Evolutionary conservation across 306 rosid genomes (phyloP).

Genomic region (Fragaria nilgerrensis): DNA sequence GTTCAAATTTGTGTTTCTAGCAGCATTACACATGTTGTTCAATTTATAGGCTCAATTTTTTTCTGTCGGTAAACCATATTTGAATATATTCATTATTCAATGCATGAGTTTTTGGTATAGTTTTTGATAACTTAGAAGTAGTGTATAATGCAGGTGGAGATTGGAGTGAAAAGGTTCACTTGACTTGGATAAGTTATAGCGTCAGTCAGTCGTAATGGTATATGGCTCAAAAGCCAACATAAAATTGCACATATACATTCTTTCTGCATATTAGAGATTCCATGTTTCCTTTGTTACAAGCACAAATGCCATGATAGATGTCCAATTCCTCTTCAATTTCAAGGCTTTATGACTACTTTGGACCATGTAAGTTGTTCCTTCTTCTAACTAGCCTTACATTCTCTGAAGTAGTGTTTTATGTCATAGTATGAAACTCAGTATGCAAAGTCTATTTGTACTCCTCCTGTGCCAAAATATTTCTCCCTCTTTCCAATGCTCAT

Average conservation of each 20-base stretch:
- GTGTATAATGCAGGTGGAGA: neutral
- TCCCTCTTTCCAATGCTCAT: neutral
- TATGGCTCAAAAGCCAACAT: neutral
- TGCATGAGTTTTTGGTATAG: neutral
- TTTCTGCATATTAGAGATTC: neutral
- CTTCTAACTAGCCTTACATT: neutral
- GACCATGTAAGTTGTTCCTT: neutral
- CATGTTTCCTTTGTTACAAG: neutral
- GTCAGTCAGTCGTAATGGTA: neutral
- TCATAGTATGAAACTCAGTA: neutral
- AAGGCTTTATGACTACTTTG: neutral
- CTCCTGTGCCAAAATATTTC: neutral
- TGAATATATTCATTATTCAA: no score
- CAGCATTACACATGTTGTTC: neutral
- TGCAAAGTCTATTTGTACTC: neutral
- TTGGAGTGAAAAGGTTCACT: neutral
- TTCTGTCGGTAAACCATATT: neutral
- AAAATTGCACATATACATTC: neutral
- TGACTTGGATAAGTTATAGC: neutral
- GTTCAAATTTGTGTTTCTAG: neutral
- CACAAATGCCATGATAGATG: neutral
- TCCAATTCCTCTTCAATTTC: neutral
- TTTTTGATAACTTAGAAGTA: neutral
- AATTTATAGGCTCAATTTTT: neutral
- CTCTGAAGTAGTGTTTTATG: neutral